Percentiles rank a stretch among this genome's conserved stretches.
phyloP scores from a whole-genome alignment of 495 filamentous ascomycete genomes.

The Geoglossum glabrum region DNA sequence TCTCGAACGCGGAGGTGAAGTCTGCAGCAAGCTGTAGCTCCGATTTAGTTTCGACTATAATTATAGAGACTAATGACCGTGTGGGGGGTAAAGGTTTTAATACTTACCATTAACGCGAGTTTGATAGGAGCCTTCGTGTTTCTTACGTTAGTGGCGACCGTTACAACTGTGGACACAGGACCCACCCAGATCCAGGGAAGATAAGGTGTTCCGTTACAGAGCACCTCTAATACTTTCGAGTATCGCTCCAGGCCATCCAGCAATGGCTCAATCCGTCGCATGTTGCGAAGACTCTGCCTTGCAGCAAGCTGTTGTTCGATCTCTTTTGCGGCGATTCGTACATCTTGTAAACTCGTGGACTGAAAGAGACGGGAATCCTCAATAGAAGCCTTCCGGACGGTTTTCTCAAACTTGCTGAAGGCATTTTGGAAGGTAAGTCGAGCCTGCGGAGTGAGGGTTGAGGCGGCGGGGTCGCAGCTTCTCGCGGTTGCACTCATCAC shows the following conservation, averaged over 20 bases:
- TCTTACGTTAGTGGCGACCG: too few species aligned
- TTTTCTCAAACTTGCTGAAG: too few species aligned
- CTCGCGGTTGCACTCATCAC: too few species aligned
- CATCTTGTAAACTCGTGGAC: neutral
- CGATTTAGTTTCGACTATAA: neutral
- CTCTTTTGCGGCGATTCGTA: neutral
- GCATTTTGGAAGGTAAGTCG: too few species aligned
- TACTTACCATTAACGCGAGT: conserved; percentile 19
- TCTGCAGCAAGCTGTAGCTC: neutral
- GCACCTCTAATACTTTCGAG: conserved; percentile 16
- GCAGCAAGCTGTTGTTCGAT: neutral
- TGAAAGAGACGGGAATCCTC: neutral
- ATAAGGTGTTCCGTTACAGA: conserved; percentile 23
- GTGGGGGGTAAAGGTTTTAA: neutral
- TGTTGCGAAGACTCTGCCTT: conserved; percentile 9
- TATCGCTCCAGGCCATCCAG: conserved; percentile 15
- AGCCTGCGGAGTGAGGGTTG: too few species aligned
- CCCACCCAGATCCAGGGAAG: conserved; percentile 28
- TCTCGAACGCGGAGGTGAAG: conserved; percentile 15
- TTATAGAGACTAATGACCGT: neutral
- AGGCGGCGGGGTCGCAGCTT: too few species aligned
- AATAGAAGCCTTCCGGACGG: neutral
- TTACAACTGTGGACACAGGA: too few species aligned
- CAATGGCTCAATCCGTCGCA: conserved; percentile 16
- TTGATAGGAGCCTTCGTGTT: too few species aligned